These are phyloP conservation scores for Colletotrichum camelliae DNA, from an alignment of 2,329 filamentous ascomycete species.

Conservation along the genomic window DNA sequence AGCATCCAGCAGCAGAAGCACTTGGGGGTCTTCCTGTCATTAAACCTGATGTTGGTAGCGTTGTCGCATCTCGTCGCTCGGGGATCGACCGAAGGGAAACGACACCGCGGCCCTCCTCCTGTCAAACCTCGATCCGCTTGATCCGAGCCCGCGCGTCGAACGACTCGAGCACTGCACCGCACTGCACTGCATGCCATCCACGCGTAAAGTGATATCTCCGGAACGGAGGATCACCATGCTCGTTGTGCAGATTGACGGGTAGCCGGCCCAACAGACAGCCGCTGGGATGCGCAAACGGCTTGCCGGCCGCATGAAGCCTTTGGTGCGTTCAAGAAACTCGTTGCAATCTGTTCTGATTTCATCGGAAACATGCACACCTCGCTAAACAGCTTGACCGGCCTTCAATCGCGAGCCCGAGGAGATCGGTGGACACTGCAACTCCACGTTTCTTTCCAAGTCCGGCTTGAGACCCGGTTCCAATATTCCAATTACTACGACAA, in stretches of 20 bases:
- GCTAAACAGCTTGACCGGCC: neutral
- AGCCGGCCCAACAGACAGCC: neutral
- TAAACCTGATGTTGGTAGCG: neutral
- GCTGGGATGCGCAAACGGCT: neutral
- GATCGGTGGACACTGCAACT: neutral
- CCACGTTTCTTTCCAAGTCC: neutral
- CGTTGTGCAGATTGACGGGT: neutral
- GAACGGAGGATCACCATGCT: neutral
- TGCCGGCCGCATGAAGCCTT: neutral
- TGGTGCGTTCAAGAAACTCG: neutral
- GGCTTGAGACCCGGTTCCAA: conserved; percentile 1
- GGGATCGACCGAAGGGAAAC: neutral
- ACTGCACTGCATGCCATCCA: neutral
- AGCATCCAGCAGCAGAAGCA: neutral
- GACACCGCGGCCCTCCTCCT: neutral
- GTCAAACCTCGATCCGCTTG: neutral
- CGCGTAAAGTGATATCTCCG: neutral
- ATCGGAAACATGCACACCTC: neutral
- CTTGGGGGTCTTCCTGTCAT: neutral
- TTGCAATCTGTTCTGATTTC: neutral
- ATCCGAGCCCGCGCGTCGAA: neutral
- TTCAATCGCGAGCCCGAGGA: neutral
- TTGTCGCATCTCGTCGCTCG: neutral
- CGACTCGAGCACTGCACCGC: neutral
- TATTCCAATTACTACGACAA: neutral